phyloP scores from a whole-genome alignment of 495 filamentous ascomycete species.

The Corynascus novoguineensis region DNA sequence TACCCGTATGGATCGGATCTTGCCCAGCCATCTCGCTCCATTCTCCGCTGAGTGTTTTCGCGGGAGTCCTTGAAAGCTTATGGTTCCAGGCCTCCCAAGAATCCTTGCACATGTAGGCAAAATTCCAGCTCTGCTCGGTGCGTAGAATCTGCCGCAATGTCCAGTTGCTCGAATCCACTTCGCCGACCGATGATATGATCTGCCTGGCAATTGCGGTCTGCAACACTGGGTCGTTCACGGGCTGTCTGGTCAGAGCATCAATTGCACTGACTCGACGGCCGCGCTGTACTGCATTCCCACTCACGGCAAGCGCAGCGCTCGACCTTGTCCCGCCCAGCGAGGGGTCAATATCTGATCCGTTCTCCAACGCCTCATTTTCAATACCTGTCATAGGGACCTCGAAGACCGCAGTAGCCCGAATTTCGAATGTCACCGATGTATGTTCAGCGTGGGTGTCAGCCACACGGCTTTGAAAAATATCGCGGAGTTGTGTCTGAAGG shows the following conservation, averaged over 20 bases:
- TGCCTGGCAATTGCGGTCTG: slow-evolving; percentile 40
- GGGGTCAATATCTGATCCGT: slow-evolving; percentile 23
- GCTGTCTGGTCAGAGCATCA: slow-evolving; percentile 41
- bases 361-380: slow-evolving; percentile 31
- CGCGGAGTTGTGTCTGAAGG: slow-evolving; percentile 35
- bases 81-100: slow-evolving; percentile 44
- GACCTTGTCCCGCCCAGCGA: slow-evolving; percentile 23
- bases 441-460: slow-evolving; percentile 39
- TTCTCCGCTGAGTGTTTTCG: slow-evolving; percentile 35
- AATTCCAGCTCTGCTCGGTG: slow-evolving; percentile 42
- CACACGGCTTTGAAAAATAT: slow-evolving; percentile 29
- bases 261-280: slow-evolving; percentile 28
- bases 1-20: slow-evolving; percentile 39
- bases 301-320: slow-evolving; percentile 7
- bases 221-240: slow-evolving; percentile 36
- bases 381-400: slow-evolving; percentile 29
- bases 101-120: slow-evolving; percentile 45
- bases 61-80: slow-evolving; percentile 33
- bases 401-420: slow-evolving; percentile 34
- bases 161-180: slow-evolving; percentile 41
- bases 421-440: slow-evolving; percentile 34
- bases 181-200: slow-evolving; percentile 33
- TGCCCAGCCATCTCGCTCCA: slow-evolving; percentile 37
- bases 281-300: slow-evolving; percentile 3
- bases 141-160: slow-evolving; percentile 35